Evolutionary conservation across 257 asterid genomes (phyloP).

Genomic region (Asclepias syriaca): DNA sequence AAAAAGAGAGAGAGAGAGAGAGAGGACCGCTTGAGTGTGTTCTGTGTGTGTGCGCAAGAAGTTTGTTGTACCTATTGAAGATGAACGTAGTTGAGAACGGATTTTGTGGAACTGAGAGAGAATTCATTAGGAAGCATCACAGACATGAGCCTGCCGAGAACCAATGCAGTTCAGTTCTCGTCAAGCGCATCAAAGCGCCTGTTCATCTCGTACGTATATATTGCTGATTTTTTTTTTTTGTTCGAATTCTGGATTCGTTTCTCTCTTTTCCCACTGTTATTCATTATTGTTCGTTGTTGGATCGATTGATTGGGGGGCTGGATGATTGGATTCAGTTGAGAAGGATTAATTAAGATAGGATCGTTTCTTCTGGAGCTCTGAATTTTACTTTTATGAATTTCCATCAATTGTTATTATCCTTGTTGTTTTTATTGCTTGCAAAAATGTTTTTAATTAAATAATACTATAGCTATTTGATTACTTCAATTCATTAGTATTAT

Average conservation of each 20-base stretch:
- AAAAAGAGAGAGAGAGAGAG: not conserved
- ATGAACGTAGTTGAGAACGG: conserved; percentile 40
- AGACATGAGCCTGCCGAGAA: conserved; percentile 42
- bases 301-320: conserved; percentile 2
- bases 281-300: not conserved
- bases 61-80: conserved; percentile 10
- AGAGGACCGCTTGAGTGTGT: not conserved
- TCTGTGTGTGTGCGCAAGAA: not conserved
- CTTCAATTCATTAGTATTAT: not conserved
- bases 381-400: not conserved
- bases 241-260: not conserved
- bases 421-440: not conserved
- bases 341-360: conserved; percentile 9
- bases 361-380: not conserved
- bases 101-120: conserved; percentile 42
- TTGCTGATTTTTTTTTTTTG: not conserved
- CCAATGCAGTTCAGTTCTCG: conserved; percentile 62
- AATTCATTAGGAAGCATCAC: conserved; percentile 54
- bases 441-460: not conserved
- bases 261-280: not conserved
- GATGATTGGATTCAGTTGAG: conserved; percentile 12
- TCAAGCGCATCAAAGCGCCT: conserved; percentile 68
- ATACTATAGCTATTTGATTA: not conserved
- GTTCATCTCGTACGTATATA: conserved; percentile 51
- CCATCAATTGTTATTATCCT: not conserved